Base-by-base conservation (phyloP, 352 stramenopile species). In the Globisporangium rhizosaccharum region DNA sequence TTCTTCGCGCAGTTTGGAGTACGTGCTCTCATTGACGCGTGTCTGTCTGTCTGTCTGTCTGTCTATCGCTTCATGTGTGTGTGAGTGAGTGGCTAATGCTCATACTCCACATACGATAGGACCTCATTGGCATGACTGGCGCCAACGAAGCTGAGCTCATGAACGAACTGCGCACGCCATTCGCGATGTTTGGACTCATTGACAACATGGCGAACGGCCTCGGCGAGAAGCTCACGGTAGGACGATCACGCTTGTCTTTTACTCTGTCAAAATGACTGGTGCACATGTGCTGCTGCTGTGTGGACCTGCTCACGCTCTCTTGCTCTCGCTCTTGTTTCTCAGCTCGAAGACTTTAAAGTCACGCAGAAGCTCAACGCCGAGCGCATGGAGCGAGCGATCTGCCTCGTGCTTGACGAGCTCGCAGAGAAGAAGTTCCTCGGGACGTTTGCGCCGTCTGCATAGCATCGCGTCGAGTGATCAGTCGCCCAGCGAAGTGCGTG, bases 171-270 rank as follows among this genome's bases (percentile, higher is more conserved):
- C 71, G 68, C 18, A 63, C 92, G 42, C 87, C 85, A 17, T 94
- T 92, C 51, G 85, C 83, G 30, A 95, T 95, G 83, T 84, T 96
- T 25, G 75, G 71, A 51, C 89, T 95, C 59, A 84, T 96, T 47
- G 88, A 96, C 72, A 96, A 96, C 66, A 68, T 96, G 69, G 82
- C 81, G 56, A 92, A 96, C 62, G 88, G 88, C 37, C 70, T 96
- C 15, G 85, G 85, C 53, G 70, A 90, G 37, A 70, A 83, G 47
- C 77, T 94, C 46, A 90, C 85, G 68, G 75, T 85, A 50, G 44
- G 69, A 53, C 28, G 2, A 30, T 30, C 28, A 30, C 28, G 2
- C 28, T 30, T 30, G 28, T 5, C 28, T 39, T 9, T 39, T 8
- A 11, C 1, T 39, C 7, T 36, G 30, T 36, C 9, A 10, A 11